These are phyloP conservation scores for Ganoderma lingzhi DNA, from an alignment of 1,284 basidiomycete species.

Conservation along the genomic window DNA sequence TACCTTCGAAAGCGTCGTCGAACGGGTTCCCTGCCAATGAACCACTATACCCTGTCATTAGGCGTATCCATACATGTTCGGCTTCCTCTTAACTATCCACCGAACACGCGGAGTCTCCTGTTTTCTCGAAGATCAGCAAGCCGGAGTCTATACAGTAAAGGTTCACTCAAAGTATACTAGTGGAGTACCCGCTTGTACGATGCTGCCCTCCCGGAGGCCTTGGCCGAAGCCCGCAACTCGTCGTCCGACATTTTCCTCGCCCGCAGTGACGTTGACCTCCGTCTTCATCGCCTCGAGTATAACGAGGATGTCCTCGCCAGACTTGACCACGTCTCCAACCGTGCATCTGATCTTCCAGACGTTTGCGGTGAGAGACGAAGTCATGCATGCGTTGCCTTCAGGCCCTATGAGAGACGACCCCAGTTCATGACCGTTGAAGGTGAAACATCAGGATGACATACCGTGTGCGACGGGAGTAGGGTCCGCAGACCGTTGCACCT, in stretches of 20 bases:
- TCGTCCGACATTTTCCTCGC: constrained; percentile 55
- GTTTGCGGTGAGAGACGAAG: constrained; percentile 59
- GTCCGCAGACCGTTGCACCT: constrained; percentile 8
- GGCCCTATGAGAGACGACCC: background rate
- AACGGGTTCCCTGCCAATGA: background rate
- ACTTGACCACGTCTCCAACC: constrained; percentile 53
- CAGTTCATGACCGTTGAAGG: background rate
- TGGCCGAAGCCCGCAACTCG: constrained; percentile 50
- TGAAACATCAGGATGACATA: background rate
- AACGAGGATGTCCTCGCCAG: constrained; percentile 57
- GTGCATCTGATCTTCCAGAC: constrained; percentile 64
- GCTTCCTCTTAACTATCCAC: too few relatives aligned
- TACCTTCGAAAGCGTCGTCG: background rate
- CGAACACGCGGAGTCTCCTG: too few relatives aligned
- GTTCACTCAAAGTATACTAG: constrained; percentile 46
- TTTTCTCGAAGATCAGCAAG: too few relatives aligned
- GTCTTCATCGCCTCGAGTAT: constrained; percentile 82
- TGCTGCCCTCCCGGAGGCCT: constrained; percentile 50
- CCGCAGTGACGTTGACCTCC: constrained; percentile 59
- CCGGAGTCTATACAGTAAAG: background rate
- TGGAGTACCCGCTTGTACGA: constrained; percentile 54
- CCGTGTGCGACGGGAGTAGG: background rate
- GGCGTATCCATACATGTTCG: too few relatives aligned
- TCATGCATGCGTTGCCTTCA: constrained; percentile 33
- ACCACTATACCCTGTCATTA: background rate